A percentile compares a stretch with the other conserved stretches of the same genome.
Evolutionary conservation across 257 asterid genomes (phyloP).

Genomic region (Primulina tabacum): DNA sequence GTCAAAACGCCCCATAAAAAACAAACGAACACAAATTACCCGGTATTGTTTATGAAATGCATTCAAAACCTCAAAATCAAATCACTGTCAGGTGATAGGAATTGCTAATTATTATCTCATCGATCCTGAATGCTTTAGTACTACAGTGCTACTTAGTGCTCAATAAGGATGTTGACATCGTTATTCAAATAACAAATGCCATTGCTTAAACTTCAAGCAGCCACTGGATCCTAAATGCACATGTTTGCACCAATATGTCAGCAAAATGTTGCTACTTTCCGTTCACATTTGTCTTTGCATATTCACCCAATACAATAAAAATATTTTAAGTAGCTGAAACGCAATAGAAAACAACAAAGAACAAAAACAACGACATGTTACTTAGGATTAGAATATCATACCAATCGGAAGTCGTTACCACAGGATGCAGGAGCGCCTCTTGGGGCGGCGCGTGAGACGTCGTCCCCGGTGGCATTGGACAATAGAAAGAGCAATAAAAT

Average conservation of each 20-base stretch:
- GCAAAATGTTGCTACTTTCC: background rate
- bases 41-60: too few relatives aligned
- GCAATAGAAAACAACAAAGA: background rate
- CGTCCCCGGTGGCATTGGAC: conserved; percentile 38
- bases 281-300: background rate
- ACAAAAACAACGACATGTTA: conserved; percentile 2
- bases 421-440: conserved; percentile 34
- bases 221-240: background rate
- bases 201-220: background rate
- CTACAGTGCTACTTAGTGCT: too few relatives aligned
- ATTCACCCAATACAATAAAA: too few relatives aligned
- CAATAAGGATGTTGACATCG: background rate
- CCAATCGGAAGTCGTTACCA: conserved; percentile 51
- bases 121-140: too few relatives aligned
- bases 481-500: conserved; percentile 33
- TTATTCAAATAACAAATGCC: too few relatives aligned
- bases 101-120: too few relatives aligned
- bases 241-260: background rate
- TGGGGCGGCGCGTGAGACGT: conserved; percentile 40
- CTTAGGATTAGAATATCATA: conserved; percentile 20
- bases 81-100: too few relatives aligned
- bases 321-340: background rate
- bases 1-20: too few relatives aligned
- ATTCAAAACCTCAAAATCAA: too few relatives aligned
- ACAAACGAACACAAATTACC: too few relatives aligned